phyloP scores from a whole-genome alignment of 495 filamentous ascomycete species.

The Annulohypoxylon nitens region DNA sequence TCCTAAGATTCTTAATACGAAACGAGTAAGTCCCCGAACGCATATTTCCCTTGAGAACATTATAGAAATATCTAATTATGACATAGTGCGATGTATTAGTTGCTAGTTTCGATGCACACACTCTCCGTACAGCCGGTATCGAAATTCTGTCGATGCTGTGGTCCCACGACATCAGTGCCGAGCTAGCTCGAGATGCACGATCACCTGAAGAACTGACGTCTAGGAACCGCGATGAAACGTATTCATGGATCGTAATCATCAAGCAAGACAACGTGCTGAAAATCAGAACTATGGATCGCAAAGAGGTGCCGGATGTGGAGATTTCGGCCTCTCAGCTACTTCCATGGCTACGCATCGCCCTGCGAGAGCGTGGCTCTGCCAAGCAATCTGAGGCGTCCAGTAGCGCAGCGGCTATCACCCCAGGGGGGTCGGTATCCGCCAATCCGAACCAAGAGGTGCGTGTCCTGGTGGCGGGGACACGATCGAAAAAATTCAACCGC shows the following conservation, averaged over 20 bases:
- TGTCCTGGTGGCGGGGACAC: constrained; percentile 81
- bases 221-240: constrained; percentile 76
- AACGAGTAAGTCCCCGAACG: constrained; percentile 66
- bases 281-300: constrained; percentile 77
- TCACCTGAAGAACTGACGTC: constrained; percentile 82
- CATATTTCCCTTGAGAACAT: not conserved
- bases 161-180: constrained; percentile 87
- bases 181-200: constrained; percentile 82
- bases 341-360: constrained; percentile 83
- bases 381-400: constrained; percentile 56
- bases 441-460: constrained; percentile 79
- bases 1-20: constrained; percentile 70
- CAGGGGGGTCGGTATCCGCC: constrained; percentile 45
- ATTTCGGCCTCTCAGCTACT: constrained; percentile 79
- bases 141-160: constrained; percentile 84
- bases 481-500: constrained; percentile 91
- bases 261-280: constrained; percentile 85
- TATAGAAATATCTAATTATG: constrained; percentile 35
- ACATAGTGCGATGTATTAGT: constrained; percentile 86
- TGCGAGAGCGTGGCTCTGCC: constrained; percentile 73
- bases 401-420: constrained; percentile 58
- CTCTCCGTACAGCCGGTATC: constrained; percentile 80
- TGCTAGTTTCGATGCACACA: constrained; percentile 82
- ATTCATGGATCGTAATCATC: constrained; percentile 88
- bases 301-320: constrained; percentile 80